Base-by-base conservation (phyloP, 371 early-diverging fungal genomes). In the Batkoa obscura region DNA sequence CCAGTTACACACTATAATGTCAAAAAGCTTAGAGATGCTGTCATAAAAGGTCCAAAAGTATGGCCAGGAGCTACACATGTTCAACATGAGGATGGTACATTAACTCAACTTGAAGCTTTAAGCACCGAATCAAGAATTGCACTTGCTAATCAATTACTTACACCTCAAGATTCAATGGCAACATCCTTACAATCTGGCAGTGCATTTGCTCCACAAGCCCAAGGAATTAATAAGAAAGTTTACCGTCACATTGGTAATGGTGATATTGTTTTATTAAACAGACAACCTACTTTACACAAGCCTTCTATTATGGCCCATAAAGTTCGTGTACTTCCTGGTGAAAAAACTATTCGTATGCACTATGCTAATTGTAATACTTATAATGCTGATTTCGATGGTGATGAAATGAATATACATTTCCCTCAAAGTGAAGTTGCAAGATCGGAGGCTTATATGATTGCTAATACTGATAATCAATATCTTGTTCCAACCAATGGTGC, bases 371-470 rank as follows among this genome's bases (percentile, higher is more conserved):
- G 93, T 73, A 95, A 94, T 67, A 85, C 93, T 5, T 94, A 92
- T 65, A 97, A 97, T 69, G 99, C 99, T 58, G 99, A 99, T 80
- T 99, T 99, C 73, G 99, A 99, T 71, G 99, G 99, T 66, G 99
- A 99, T 73, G 99, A 99, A 72, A 99, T 99, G 99, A 99, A 99
- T 72, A 83, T 97, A 61, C 99, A 99, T 73, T 98, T 98, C 65
- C 98, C 98, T 37, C 99, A 99, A 72, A 90, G 87, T 69, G 90
- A 94, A 70, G 72, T 90, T 50, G 94, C 94, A 10, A 79, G 93
- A 51, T 88, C 98, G 31, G 99, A 99, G 72, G 94, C 94, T 37
- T 75, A 83, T 61, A 65, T 91, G 60, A 91, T 99, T 59, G 93
- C 91, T 57, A 86, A 88, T 55, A 98, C 91, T 2, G 97, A 99